Evolutionary conservation across 2,329 filamentous ascomycete genomes (phyloP).

Genomic region (Lachnellula hyalina): DNA sequence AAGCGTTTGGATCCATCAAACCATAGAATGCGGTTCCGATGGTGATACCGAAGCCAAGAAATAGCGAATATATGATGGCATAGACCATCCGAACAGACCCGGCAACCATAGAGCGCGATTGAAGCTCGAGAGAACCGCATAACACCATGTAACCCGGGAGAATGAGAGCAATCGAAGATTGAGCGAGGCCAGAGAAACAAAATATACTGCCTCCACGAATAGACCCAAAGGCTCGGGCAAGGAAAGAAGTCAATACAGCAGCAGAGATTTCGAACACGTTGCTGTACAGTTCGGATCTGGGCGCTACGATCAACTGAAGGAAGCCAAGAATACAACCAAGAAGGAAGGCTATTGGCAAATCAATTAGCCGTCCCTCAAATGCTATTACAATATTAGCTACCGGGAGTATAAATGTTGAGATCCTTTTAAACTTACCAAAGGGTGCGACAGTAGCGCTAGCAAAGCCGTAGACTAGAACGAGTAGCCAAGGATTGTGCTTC

Average conservation of each 20-base stretch:
- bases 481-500: conserved; percentile 46
- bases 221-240: conserved; percentile 58
- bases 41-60: conserved; percentile 52
- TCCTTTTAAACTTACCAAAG: conserved; percentile 39
- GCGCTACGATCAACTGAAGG: conserved; percentile 64
- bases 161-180: conserved; percentile 61
- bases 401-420: background rate
- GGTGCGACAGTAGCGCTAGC: conserved; percentile 68
- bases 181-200: conserved; percentile 61
- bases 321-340: conserved; percentile 66
- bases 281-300: conserved; percentile 61
- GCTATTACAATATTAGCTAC: conserved; percentile 37
- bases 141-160: conserved; percentile 61
- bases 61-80: conserved; percentile 52
- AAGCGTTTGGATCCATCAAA: conserved; percentile 43
- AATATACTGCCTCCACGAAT: conserved; percentile 46
- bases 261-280: conserved; percentile 62
- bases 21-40: conserved; percentile 52
- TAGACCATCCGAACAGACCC: conserved; percentile 55
- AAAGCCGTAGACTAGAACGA: conserved; percentile 63
- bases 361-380: conserved; percentile 64
- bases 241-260: conserved; percentile 55
- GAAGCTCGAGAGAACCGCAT: conserved; percentile 50
- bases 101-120: conserved; percentile 49
- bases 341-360: conserved; percentile 66